A percentile compares a stretch with the other conserved stretches of the same genome.
Evolutionary conservation across 2,329 filamentous ascomycete genomes (phyloP).

Genomic region (Allantophomopsis lycopodina): DNA sequence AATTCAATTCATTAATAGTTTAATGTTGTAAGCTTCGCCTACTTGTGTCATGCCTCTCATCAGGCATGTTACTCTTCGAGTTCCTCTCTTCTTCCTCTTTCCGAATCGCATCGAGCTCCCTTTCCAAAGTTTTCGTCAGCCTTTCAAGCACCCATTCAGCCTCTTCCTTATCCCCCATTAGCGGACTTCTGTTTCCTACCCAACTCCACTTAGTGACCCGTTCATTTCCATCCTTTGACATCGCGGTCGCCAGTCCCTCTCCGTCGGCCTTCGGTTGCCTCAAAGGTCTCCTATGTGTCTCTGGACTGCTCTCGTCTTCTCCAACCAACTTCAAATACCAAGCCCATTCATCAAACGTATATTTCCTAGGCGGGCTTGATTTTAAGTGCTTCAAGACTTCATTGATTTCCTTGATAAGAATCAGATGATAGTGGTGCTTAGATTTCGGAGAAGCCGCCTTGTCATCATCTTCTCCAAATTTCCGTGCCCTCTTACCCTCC

Average conservation of each 20-base stretch:
- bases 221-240: constrained; percentile 12
- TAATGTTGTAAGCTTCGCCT: too few relatives aligned
- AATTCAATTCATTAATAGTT: too few relatives aligned
- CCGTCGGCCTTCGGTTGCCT: constrained; percentile 5
- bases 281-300: constrained; percentile 29
- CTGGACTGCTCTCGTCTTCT: constrained; percentile 39
- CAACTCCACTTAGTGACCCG: constrained; percentile 49
- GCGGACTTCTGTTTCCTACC: constrained; percentile 54
- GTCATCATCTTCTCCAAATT: constrained; percentile 6
- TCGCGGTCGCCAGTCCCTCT: constrained; percentile 5
- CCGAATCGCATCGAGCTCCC: constrained; percentile 10
- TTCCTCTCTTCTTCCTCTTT: constrained; percentile 9
- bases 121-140: constrained; percentile 40
- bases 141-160: constrained; percentile 61
- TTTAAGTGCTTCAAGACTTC: constrained; percentile 50
- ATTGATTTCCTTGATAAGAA: constrained; percentile 62
- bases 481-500: constrained; percentile 4
- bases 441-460: constrained; percentile 18
- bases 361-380: constrained; percentile 42
- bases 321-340: constrained; percentile 72
- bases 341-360: constrained; percentile 76
- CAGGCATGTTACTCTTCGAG: too few relatives aligned
- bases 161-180: constrained; percentile 57
- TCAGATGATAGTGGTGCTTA: constrained; percentile 34
- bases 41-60: too few relatives aligned